A percentile compares a stretch with the other conserved stretches of the same genome.
Conservation (phyloP, 163 green algal species). For the Volvox carteri region DNA sequence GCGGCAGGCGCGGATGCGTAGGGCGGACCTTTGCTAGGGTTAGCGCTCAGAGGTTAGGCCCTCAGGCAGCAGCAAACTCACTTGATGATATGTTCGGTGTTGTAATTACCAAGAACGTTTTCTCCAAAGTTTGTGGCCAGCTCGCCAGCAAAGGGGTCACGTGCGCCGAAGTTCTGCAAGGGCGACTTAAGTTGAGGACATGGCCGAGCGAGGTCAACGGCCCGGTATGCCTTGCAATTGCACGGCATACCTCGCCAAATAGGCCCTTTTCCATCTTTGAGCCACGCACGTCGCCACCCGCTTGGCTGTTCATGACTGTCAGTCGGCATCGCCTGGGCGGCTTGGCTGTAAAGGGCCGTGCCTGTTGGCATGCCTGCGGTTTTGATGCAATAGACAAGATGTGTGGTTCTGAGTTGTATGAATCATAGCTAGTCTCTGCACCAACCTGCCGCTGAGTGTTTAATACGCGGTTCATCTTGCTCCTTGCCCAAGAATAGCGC, state of each 20-base stretch:
- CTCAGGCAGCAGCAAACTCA: too few species aligned
- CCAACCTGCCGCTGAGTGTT: too few species aligned
- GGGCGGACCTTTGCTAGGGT: too few species aligned
- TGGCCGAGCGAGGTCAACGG: not conserved
- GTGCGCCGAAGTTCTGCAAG: conserved; percentile 84
- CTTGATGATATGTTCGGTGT: conserved; percentile 93
- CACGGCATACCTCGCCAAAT: conserved; percentile 45
- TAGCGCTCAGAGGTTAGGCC: too few species aligned
- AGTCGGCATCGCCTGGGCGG: conserved; percentile 31
- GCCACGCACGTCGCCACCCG: conserved; percentile 21
- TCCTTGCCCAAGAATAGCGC: too few species aligned
- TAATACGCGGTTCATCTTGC: too few species aligned
- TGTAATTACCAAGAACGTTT: conserved; percentile 86
- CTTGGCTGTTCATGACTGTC: not conserved
- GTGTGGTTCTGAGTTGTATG: too few species aligned
- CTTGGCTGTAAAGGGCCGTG: conserved; percentile 18
- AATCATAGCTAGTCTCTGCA: too few species aligned
- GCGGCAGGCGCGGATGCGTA: too few species aligned
- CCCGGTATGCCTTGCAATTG: not conserved
- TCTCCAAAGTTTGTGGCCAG: conserved; percentile 85
- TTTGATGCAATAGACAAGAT: not conserved
- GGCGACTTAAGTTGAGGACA: too few species aligned
- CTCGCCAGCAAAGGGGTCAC: conserved; percentile 84
- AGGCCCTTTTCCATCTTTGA: conserved; percentile 37
- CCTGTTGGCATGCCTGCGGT: not conserved